phyloP scores from a whole-genome alignment of 768 basidiomycete species.

The Tricholoma saponaceum region DNA sequence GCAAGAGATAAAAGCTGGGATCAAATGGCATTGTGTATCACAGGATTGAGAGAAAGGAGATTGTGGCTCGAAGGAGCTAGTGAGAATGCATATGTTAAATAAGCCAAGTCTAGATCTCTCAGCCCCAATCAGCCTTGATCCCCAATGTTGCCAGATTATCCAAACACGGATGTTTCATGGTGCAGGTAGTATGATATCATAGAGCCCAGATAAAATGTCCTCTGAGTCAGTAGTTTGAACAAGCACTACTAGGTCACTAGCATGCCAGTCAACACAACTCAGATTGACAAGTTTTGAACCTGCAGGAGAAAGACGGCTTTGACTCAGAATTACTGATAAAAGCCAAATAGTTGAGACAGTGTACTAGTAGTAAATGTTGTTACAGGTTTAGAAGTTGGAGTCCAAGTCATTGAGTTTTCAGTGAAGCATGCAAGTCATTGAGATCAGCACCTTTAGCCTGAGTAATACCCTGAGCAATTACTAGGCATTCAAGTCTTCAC shows the following conservation, averaged over 20 bases:
- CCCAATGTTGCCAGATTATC: neutral
- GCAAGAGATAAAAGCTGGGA: neutral
- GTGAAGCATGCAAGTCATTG: neutral
- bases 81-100: neutral
- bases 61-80: neutral
- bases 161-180: neutral
- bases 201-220: too few species aligned
- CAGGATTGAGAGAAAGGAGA: neutral
- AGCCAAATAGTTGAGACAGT: neutral
- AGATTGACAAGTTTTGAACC: neutral
- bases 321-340: neutral
- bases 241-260: neutral
- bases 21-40: neutral
- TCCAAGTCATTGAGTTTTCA: neutral
- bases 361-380: neutral
- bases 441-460: neutral
- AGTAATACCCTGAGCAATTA: neutral
- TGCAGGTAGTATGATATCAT: neutral
- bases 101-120: neutral
- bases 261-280: neutral
- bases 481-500: neutral
- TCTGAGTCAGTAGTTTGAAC: neutral
- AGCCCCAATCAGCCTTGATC: neutral
- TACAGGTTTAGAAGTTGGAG: neutral
- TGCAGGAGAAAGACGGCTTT: neutral